Conservation (phyloP, 2,329 filamentous ascomycete genomes). For the Colletotrichum orbiculare region DNA sequence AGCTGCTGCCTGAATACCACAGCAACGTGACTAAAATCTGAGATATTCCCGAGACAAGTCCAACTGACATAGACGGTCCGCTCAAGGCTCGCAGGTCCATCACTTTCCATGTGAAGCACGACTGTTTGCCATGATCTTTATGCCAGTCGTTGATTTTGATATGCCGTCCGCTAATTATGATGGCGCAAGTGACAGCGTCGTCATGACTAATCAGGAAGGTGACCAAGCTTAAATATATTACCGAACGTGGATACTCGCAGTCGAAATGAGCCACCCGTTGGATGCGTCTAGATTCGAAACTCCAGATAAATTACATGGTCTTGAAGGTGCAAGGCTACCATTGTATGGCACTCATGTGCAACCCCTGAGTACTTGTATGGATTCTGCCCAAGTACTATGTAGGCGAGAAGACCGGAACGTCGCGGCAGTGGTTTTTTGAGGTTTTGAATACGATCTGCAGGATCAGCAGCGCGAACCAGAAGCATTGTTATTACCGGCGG, state of each 20-base stretch:
- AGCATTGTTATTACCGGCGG: slow-evolving; percentile 6
- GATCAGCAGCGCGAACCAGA: slow-evolving; percentile 30
- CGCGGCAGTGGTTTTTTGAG: slow-evolving; percentile 27
- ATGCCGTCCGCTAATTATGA: not conserved
- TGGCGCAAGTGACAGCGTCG: not conserved
- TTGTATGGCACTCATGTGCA: not conserved
- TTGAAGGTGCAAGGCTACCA: too few species aligned
- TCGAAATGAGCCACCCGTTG: slow-evolving; percentile 27
- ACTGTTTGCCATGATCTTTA: not conserved
- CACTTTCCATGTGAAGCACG: not conserved
- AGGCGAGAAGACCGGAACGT: slow-evolving; percentile 14
- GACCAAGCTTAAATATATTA: slow-evolving; percentile 9
- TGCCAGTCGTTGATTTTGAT: not conserved
- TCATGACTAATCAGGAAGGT: slow-evolving; percentile 10
- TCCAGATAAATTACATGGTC: not conserved
- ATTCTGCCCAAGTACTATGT: slow-evolving; percentile 10
- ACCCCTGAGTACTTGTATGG: slow-evolving; percentile 12
- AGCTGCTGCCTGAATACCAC: too few species aligned
- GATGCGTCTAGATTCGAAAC: slow-evolving; percentile 20
- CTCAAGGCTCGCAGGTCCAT: not conserved
- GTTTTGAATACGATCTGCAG: slow-evolving; percentile 35
- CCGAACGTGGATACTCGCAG: not conserved
- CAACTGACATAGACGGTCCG: too few species aligned
- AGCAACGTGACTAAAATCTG: too few species aligned
- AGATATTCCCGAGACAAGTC: too few species aligned